A percentile compares a stretch with the other conserved stretches of the same genome.
phyloP scores from a whole-genome alignment of 352 stramenopile species.

The Globisporangium perplexum region DNA sequence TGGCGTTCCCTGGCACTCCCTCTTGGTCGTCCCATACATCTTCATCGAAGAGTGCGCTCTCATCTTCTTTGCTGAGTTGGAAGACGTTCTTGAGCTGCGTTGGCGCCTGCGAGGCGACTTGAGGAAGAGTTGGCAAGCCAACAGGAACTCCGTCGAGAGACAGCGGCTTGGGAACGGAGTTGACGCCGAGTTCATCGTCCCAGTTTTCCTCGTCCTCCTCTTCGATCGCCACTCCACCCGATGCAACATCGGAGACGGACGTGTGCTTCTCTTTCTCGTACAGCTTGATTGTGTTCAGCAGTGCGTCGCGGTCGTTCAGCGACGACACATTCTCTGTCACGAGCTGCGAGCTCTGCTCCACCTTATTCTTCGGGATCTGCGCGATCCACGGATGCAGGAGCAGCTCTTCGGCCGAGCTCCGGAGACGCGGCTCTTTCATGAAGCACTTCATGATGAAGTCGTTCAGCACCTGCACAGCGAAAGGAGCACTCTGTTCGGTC shows the following conservation, averaged over 20 bases:
- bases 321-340: slow-evolving; percentile 74
- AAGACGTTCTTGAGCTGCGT: slow-evolving; percentile 28
- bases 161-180: slow-evolving; percentile 33
- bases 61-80: slow-evolving; percentile 76
- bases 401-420: slow-evolving; percentile 80
- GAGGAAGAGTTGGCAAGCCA: background rate
- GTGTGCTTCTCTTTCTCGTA: slow-evolving; percentile 53
- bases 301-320: slow-evolving; percentile 63
- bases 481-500: background rate
- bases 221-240: background rate
- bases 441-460: slow-evolving; percentile 93
- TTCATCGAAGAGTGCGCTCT: slow-evolving; percentile 56
- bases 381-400: slow-evolving; percentile 88
- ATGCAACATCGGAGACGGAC: slow-evolving; percentile 2
- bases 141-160: slow-evolving; percentile 1
- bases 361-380: slow-evolving; percentile 84
- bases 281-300: slow-evolving; percentile 84
- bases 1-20: background rate
- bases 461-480: slow-evolving; percentile 52
- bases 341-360: slow-evolving; percentile 82
- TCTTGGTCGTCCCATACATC: slow-evolving; percentile 66
- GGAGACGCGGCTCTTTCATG: slow-evolving; percentile 87
- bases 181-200: slow-evolving; percentile 76
- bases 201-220: slow-evolving; percentile 61
- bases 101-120: background rate